Evolutionary conservation across 2,329 filamentous ascomycete species (phyloP), one percentile per base, ranked within the genome.

Genomic region (Fusarium incarnatum): DNA sequence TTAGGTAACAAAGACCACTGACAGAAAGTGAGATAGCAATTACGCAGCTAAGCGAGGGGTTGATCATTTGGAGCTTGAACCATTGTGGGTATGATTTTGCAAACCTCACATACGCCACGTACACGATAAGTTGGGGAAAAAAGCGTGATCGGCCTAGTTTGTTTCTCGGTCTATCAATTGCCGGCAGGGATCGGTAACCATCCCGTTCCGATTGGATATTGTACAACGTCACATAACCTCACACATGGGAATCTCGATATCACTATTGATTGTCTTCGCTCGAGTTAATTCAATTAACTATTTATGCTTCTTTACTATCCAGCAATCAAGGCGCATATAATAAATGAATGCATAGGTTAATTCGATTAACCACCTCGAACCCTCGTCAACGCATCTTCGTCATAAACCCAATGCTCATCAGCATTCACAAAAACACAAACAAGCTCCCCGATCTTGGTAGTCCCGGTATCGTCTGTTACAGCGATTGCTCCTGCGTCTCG

Each of bases 91-190:
- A 54, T 45, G 20, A 8, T 45, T 54, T 42, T 54, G 5, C 49
- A 53, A 53, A 58, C 49, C 41, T 30, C 44, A 41, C 22, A 47
- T 55, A n/a, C 44, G 46, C 45, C 53, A n/a, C 52, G 25, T 49
- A 41, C 37, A 41, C 32, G 27, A 42, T 42, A 41, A 53, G 34
- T 53, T 53, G 49, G 32, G 13, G 49, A 42, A 53, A 50, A 52
- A 22, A 52, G 32, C 48, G 32, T 25, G 22, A 52, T 52, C 48
- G 22, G 48, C 32, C 10, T 37, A 20, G 23, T 11, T n/a, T 52
- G 12, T 10, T 10, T 50, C 16, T 53, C 34, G 49, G 49, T 23
- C 6, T 53, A 53, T 42, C 32, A 52, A 40, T 23, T 52, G 18
- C 48, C 48, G 22, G 48, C 32, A 53, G 18, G 49, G 49, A 42